A percentile compares a stretch with the other conserved stretches of the same genome.
Conservation (phyloP, 192 early-diverging fungal genomes). For the Backusella mclennaniae region DNA sequence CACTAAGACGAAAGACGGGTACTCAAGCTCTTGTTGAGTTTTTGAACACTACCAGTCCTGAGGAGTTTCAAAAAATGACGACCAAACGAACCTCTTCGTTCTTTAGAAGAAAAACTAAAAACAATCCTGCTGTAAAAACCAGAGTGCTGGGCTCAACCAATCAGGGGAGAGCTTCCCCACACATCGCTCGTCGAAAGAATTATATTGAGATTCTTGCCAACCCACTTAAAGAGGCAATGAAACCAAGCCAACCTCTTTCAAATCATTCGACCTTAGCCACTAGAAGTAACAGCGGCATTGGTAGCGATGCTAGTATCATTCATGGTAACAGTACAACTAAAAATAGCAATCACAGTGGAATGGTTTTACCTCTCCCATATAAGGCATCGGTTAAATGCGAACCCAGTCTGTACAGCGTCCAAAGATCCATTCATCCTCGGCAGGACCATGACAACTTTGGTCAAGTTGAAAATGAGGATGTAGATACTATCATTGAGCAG, state of each 20-base stretch:
- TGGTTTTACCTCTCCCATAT: background rate
- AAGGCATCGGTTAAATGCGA: background rate
- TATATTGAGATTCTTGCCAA: slow-evolving; percentile 24
- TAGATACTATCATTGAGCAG: slow-evolving; percentile 10
- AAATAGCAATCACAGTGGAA: background rate
- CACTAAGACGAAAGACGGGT: slow-evolving; percentile 17
- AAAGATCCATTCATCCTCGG: background rate
- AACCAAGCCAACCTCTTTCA: background rate
- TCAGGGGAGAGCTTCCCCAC: background rate
- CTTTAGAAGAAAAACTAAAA: slow-evolving; percentile 23
- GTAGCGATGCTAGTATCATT: background rate
- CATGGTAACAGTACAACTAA: background rate
- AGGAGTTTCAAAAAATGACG: slow-evolving; percentile 33
- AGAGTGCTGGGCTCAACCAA: background rate
- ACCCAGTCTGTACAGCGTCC: background rate
- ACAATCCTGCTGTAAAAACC: background rate
- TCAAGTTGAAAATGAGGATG: background rate
- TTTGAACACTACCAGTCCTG: slow-evolving; percentile 35
- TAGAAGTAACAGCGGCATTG: background rate
- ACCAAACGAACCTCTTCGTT: slow-evolving; percentile 19
- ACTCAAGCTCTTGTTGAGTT: slow-evolving; percentile 40
- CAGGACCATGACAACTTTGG: background rate
- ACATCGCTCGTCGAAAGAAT: slow-evolving; percentile 6
- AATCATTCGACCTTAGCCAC: background rate
- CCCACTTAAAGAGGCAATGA: background rate